Evolutionary conservation across 2,329 filamentous ascomycete genomes (phyloP).

Genomic region (Colletotrichum camelliae): DNA sequence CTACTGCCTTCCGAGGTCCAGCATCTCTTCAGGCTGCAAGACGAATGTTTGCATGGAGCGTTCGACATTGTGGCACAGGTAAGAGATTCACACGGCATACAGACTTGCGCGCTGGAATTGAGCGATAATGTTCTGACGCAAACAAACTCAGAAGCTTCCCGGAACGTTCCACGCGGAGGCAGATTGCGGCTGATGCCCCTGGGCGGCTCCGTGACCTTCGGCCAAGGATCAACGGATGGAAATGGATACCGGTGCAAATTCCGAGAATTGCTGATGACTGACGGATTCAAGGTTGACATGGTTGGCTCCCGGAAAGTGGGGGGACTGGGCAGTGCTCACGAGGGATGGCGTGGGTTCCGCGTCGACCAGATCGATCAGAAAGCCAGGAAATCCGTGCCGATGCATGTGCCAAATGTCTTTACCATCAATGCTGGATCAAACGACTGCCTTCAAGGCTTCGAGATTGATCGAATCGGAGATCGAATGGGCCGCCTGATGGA

Average conservation of each 20-base stretch:
- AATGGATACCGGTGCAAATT: conserved; percentile 43
- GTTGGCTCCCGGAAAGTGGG: conserved; percentile 41
- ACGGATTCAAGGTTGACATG: conserved; percentile 38
- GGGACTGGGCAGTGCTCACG: conserved; percentile 40
- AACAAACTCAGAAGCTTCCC: fast-evolving
- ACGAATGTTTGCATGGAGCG: neutral
- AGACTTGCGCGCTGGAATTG: too few relatives aligned
- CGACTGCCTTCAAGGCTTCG: conserved; percentile 38
- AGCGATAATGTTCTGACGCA: neutral
- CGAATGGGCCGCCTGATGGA: neutral
- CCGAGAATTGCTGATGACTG: conserved; percentile 33
- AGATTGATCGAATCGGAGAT: conserved; percentile 27
- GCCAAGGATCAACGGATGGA: conserved; percentile 33
- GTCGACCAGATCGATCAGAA: conserved; percentile 37
- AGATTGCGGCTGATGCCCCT: conserved; percentile 37
- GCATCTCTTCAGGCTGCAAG: neutral
- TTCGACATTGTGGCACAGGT: neutral
- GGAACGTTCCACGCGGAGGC: neutral
- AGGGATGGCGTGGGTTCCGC: conserved; percentile 40
- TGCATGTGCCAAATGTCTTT: conserved; percentile 39
- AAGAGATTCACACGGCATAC: neutral
- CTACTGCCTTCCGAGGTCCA: neutral
- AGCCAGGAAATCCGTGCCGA: conserved; percentile 30
- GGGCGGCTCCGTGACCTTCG: conserved; percentile 43
- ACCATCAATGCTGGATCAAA: conserved; percentile 45